These are phyloP conservation scores for Venturiaceae sp. DNA, from an alignment of 2,329 filamentous ascomycete genomes.

Conservation along the genomic window DNA sequence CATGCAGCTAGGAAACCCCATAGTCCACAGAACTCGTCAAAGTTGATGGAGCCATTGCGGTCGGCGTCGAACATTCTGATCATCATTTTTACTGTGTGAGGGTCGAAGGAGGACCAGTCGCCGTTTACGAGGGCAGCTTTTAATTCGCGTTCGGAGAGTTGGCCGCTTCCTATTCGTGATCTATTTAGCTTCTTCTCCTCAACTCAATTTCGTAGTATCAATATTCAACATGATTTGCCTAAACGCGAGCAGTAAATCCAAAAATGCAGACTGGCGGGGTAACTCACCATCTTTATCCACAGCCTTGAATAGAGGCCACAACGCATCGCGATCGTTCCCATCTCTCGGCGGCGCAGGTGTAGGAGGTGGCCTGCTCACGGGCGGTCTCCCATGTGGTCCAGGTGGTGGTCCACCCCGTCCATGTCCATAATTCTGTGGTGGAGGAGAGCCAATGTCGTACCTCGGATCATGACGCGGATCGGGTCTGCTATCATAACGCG, in stretches of 20 bases:
- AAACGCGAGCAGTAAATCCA: not conserved
- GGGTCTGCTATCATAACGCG: conserved; percentile 17
- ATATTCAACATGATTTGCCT: not conserved
- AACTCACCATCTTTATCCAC: conserved; percentile 73
- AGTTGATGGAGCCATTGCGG: conserved; percentile 79
- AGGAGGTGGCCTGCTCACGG: conserved; percentile 36
- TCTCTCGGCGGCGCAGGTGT: conserved; percentile 44
- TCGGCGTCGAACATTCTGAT: conserved; percentile 98
- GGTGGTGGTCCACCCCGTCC: conserved; percentile 32
- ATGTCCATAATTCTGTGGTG: conserved; percentile 40
- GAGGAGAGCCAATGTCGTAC: conserved; percentile 33
- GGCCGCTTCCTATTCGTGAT: conserved; percentile 55
- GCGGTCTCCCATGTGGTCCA: conserved; percentile 58
- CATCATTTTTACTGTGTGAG: conserved; percentile 96
- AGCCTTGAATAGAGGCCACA: conserved; percentile 79
- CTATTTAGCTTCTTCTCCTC: not conserved
- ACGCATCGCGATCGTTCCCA: conserved; percentile 55
- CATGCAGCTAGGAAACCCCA: conserved; percentile 95
- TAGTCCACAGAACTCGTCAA: conserved; percentile 90
- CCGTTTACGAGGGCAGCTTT: conserved; percentile 89
- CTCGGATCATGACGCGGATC: conserved; percentile 17
- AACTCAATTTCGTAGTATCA: not conserved
- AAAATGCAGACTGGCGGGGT: not conserved
- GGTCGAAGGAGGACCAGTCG: conserved; percentile 89
- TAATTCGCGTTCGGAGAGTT: conserved; percentile 78